Evolutionary conservation across 208 protist genomes (phyloP), one percentile per base, ranked within the genome.

Genomic region (Acanthamoeba healyi): DNA sequence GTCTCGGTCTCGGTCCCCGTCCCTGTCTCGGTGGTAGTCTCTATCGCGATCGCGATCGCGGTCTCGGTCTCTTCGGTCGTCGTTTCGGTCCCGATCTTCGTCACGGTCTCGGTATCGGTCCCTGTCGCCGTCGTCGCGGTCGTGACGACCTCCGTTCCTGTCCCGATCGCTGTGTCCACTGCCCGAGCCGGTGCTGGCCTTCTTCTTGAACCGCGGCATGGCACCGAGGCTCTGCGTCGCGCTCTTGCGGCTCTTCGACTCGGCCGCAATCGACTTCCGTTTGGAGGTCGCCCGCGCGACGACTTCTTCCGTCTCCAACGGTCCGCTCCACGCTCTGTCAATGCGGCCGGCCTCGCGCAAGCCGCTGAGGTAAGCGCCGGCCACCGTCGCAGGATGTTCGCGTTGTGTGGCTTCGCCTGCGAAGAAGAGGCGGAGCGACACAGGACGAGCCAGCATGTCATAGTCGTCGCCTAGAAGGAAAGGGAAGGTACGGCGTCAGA

Each of bases 291-390:
- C 44, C 77, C 19, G 40, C 15, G 46, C 77, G 19, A 38, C 77
- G 44, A n/a, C 9, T 44, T 86, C 77, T n/a, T 86, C 77, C 9
- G 77, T 26, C 46, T 86, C 84, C 84, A 91, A 44, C 29, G 88
- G 88, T 7, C 88, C 88, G 46, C 88, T 93, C 88, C 88, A 93
- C 36, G 88, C 88, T 26, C 88, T 67, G 44, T 93, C 88, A 12
- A 93, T 93, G 22, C 88, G 40, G 22, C 88, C 88, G 40, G 88
- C 88, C 38, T 93, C 88, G 14, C 88, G 61, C 34, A 93, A 26
- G 65, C 88, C 88, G 67, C 88, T 93, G 12, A 93, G 88, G 22
- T 82, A 93, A 22, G 88, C 88, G 32, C 88, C 88, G 36, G 88
- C 88, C 56, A 93, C 88, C 19, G 88, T 93, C 12, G 88, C 88